phyloP scores from a whole-genome alignment of 2,329 filamentous ascomycete species.

The Alternaria atra region DNA sequence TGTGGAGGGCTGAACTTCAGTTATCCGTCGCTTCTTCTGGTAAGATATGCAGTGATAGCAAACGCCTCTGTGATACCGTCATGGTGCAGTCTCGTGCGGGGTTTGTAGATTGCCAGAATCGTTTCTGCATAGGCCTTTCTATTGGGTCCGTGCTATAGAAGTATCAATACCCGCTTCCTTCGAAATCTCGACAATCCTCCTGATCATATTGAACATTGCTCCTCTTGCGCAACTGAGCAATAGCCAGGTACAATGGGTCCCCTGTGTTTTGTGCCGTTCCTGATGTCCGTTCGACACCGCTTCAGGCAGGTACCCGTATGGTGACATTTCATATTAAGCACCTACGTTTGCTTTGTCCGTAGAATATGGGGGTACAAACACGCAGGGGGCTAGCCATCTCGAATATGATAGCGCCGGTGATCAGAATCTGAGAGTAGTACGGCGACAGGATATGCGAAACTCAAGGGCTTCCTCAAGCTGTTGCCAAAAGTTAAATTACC shows the following conservation, averaged over 20 bases:
- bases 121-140: background rate
- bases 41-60: background rate
- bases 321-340: background rate
- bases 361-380: background rate
- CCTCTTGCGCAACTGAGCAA: background rate
- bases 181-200: constrained; percentile 1
- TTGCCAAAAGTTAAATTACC: constrained; percentile 5
- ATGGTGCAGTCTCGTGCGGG: background rate
- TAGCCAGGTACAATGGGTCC: background rate
- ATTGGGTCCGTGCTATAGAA: constrained; percentile 4
- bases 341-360: background rate
- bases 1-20: constrained; percentile 27
- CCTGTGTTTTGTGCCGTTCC: background rate
- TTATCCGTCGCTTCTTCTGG: constrained; percentile 3
- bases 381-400: background rate
- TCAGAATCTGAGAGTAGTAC: background rate
- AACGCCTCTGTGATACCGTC: background rate
- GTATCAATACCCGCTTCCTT: background rate
- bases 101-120: background rate
- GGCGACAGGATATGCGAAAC: background rate
- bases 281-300: background rate
- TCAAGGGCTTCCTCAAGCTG: background rate
- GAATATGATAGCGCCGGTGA: background rate
- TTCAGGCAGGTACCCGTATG: constrained; percentile 3
- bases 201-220: background rate